These are phyloP conservation scores for Daldinia concentrica DNA, from an alignment of 495 filamentous ascomycete species.

Conservation along the genomic window DNA sequence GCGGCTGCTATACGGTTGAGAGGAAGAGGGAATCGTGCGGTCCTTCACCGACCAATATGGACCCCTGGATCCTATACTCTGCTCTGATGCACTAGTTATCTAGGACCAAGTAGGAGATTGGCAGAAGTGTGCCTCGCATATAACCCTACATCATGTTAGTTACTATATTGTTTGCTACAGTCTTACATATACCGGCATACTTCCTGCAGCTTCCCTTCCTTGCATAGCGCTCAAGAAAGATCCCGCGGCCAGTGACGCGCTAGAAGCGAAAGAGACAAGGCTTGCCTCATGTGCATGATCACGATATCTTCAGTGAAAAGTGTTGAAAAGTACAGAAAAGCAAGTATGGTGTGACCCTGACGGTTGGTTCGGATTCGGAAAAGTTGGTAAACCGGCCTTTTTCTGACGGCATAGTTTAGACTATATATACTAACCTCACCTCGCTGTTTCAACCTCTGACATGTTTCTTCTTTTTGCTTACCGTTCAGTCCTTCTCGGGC, in stretches of 20 bases:
- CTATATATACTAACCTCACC: conserved; percentile 19
- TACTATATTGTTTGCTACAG: conserved; percentile 25
- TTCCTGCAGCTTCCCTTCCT: conserved; percentile 32
- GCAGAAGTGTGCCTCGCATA: conserved; percentile 20
- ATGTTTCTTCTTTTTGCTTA: not conserved
- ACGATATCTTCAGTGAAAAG: conserved; percentile 19
- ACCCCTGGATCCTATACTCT: not conserved
- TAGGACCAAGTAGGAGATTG: conserved; percentile 17
- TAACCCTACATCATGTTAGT: conserved; percentile 13
- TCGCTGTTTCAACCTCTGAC: conserved; percentile 3
- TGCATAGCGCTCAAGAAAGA: conserved; percentile 15
- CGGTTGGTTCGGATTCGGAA: conserved; percentile 2
- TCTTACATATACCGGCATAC: conserved; percentile 15
- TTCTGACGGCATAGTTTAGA: not conserved
- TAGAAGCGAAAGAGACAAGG: not conserved
- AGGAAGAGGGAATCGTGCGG: conserved; percentile 5
- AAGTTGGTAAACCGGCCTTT: conserved; percentile 8
- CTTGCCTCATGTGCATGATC: conserved; percentile 11
- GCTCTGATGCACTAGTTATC: conserved; percentile 8
- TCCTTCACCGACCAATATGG: conserved; percentile 26
- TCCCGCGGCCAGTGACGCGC: conserved; percentile 10
- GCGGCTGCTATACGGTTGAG: not conserved
- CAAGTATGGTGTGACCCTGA: conserved; percentile 16
- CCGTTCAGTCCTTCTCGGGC: not conserved
- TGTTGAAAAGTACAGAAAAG: conserved; percentile 13